A percentile compares a stretch with the other conserved stretches of the same genome.
phyloP scores from a whole-genome alignment of 495 filamentous ascomycete genomes.

The Haplographium delicatum region DNA sequence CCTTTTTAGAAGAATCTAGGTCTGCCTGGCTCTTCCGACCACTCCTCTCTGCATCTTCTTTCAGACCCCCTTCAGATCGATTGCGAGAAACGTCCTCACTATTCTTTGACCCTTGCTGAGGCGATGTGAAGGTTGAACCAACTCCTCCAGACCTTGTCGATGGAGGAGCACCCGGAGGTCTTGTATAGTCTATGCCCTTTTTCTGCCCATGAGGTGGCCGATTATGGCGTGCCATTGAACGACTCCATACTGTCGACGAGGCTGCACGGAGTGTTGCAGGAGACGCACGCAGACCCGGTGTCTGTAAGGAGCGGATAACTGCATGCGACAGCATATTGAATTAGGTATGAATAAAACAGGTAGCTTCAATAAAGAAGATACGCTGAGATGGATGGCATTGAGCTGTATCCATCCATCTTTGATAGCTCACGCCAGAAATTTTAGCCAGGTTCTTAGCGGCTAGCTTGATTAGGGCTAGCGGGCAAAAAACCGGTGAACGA shows the following conservation, averaged over 20 bases:
- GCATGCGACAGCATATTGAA: conserved; percentile 24
- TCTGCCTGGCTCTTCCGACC: background rate
- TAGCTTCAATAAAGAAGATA: conserved; percentile 26
- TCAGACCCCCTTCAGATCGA: too few species aligned
- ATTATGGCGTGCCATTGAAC: conserved; percentile 21
- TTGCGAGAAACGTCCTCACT: too few species aligned
- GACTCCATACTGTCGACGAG: conserved; percentile 23
- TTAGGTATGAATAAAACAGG: conserved; percentile 2
- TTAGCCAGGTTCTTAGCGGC: background rate
- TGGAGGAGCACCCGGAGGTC: conserved; percentile 27
- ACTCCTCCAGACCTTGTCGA: conserved; percentile 5
- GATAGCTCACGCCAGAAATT: conserved; percentile 1
- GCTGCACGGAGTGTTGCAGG: conserved; percentile 16
- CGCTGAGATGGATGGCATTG: conserved; percentile 9
- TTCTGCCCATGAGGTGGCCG: conserved; percentile 27
- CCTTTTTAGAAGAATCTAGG: conserved; percentile 33
- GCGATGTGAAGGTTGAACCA: conserved; percentile 2
- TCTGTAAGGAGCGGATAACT: conserved; percentile 13
- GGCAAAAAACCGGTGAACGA: too few species aligned
- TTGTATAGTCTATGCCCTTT: conserved; percentile 37
- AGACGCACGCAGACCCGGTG: conserved; percentile 11
- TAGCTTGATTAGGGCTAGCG: background rate
- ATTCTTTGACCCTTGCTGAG: conserved; percentile 12
- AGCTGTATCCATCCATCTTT: background rate
- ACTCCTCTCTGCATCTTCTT: background rate